Percentiles rank a stretch among this genome's conserved stretches.
Conservation (phyloP, 2,329 filamentous ascomycete genomes). For the Diaporthe sp. region DNA sequence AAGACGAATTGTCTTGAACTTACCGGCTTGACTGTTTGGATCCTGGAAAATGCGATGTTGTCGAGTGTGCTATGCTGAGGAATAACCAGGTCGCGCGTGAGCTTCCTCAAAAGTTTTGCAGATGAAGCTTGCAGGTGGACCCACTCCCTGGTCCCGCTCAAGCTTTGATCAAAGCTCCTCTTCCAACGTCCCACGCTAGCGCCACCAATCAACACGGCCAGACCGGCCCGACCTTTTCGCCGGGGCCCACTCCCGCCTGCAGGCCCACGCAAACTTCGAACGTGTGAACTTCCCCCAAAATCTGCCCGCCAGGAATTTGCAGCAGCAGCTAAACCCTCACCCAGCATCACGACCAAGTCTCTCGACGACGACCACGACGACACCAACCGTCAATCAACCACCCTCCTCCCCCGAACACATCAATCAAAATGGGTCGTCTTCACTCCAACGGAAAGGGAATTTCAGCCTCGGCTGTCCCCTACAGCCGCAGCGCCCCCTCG, state of each 20-base stretch:
- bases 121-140: background rate
- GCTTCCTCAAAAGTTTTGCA: constrained; percentile 19
- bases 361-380: constrained; percentile 43
- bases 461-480: constrained; percentile 93
- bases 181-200: background rate
- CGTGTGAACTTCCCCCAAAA: constrained; percentile 22
- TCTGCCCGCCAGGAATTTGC: background rate
- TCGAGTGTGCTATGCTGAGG: background rate
- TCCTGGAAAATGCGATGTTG: background rate
- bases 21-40: constrained; percentile 46
- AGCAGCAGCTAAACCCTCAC: constrained; percentile 33
- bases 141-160: background rate
- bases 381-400: constrained; percentile 40
- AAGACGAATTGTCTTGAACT: constrained; percentile 42
- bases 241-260: background rate
- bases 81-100: background rate
- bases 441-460: constrained; percentile 99
- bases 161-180: background rate
- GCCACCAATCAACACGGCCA: background rate
- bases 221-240: constrained; percentile 15
- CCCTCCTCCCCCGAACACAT: constrained; percentile 51
- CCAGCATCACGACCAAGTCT: constrained; percentile 37
- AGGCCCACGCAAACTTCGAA: constrained; percentile 31
- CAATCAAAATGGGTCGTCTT: constrained; percentile 90
- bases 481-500: constrained; percentile 90